Conservation (phyloP, 768 basidiomycete genomes). For the Lactarius psammicola region DNA sequence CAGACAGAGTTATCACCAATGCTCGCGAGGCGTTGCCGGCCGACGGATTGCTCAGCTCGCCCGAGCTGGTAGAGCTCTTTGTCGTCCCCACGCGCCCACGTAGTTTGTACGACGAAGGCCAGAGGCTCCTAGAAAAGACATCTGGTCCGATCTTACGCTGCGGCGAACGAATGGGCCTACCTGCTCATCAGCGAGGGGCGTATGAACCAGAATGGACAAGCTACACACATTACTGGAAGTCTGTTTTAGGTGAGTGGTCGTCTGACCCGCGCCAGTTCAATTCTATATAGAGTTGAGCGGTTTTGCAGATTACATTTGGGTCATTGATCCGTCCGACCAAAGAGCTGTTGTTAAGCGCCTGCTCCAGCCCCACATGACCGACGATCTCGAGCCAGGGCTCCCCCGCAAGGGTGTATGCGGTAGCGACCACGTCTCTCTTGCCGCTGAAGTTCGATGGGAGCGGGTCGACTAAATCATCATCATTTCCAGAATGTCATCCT, state of each 20-base stretch:
- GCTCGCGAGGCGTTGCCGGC: slow-evolving; percentile 55
- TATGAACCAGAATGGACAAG: slow-evolving; percentile 85
- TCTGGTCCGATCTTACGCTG: slow-evolving; percentile 36
- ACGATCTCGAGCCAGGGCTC: slow-evolving; percentile 66
- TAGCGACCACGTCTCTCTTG: slow-evolving; percentile 84
- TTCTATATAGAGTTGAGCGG: slow-evolving; percentile 12
- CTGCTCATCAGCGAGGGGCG: slow-evolving; percentile 48
- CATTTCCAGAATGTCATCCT: background rate
- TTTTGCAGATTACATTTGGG: slow-evolving; percentile 82
- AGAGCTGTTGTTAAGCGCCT: slow-evolving; percentile 48
- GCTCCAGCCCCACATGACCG: slow-evolving; percentile 56
- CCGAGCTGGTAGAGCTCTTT: slow-evolving; percentile 56
- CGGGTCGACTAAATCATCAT: slow-evolving; percentile 1
- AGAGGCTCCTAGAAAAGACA: slow-evolving; percentile 20
- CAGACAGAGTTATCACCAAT: slow-evolving; percentile 70
- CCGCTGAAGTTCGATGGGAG: slow-evolving; percentile 52
- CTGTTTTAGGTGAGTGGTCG: slow-evolving; percentile 61
- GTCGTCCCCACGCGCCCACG: slow-evolving; percentile 39
- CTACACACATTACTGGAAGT: slow-evolving; percentile 85
- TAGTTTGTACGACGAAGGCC: slow-evolving; percentile 70
- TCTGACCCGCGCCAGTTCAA: background rate
- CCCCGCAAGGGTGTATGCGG: slow-evolving; percentile 79
- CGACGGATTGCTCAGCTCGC: slow-evolving; percentile 68
- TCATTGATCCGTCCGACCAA: slow-evolving; percentile 48
- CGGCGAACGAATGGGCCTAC: slow-evolving; percentile 46